Base-by-base conservation (phyloP, 2,329 filamentous ascomycete species). In the Grosmannia clavigera region DNA sequence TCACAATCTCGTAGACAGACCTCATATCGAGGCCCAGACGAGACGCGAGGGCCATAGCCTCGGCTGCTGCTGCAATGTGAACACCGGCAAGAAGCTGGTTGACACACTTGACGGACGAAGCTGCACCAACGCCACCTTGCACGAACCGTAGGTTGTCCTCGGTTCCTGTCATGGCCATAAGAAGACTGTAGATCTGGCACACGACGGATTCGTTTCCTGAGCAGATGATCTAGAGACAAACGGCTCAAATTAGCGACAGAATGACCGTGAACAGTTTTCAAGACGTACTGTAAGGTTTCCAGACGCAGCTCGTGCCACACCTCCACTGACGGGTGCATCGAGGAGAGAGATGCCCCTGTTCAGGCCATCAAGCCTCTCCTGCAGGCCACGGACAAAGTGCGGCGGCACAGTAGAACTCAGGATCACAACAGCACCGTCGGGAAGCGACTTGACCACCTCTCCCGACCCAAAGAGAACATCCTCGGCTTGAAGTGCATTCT, bases 11-110 rank as follows among this genome's bases (percentile, higher is more conserved):
- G 59, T 71, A 74, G 6, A 81, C 70, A 3, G 73, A 69, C 59
- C 75, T 70, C 0, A 79, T 76, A 60, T 83, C 78, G 31, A 83
- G 65, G 0, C 79, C 80, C 4, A 81, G 72, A 11, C 75, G 74
- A 3, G 78, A 77, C 2, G 77, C 80, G 57, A 84, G 75, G 0
- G 79, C 78, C 73, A 83, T 81, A 0, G 78, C 79, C 68, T 84
- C 82, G 19, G 75, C 76, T 3, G 80, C 75, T 0, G 77, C 72
- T 10, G 79, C 74, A 55, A 84, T 82, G 66, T 84, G 81, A 5
- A 82, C 78, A 1, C 79, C 81, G 0, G 80, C 79, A 51, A 84
- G 76, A 5, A 83, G 74, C 64, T 83, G 79, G 66, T 83, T 79
- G 57, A 83, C 76, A 55, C 83, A 76, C 65, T 83, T 83, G 65